Evolutionary conservation across 1,139 yeast genomes (phyloP).

Genomic region (Yamadazyma taylorii): DNA sequence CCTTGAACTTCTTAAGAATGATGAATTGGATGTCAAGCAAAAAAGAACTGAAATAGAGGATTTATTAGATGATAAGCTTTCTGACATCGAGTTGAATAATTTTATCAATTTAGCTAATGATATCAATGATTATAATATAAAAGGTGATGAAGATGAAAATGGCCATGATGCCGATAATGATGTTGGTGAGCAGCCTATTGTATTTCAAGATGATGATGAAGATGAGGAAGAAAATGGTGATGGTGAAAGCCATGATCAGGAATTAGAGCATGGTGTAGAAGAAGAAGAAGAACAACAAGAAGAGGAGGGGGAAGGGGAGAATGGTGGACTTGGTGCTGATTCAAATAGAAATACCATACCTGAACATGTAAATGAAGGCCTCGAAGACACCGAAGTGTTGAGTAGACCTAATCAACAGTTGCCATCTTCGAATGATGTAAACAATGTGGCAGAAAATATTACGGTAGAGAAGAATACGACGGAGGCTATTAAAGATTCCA

Average conservation of each 20-base stretch:
- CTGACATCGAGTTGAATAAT: slow-evolving; percentile 51
- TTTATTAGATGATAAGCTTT: slow-evolving; percentile 47
- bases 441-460: too few relatives aligned
- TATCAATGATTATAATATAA: slow-evolving; percentile 55
- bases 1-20: slow-evolving; percentile 58
- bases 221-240: slow-evolving; percentile 22
- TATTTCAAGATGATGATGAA: slow-evolving; percentile 31
- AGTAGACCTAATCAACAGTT: slow-evolving; percentile 13
- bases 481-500: too few relatives aligned
- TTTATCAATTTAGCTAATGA: slow-evolving; percentile 50
- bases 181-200: slow-evolving; percentile 21
- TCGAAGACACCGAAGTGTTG: slow-evolving; percentile 10
- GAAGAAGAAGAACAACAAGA: slow-evolving; percentile 21
- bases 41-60: slow-evolving; percentile 38
- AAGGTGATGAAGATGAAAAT: too few relatives aligned
- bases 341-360: too few relatives aligned
- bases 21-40: slow-evolving; percentile 21
- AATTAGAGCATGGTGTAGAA: slow-evolving; percentile 18
- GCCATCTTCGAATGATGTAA: too few relatives aligned
- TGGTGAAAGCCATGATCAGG: slow-evolving; percentile 13
- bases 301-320: slow-evolving; percentile 13
- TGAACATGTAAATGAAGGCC: slow-evolving; percentile 7
- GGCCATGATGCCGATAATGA: slow-evolving; percentile 28
- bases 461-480: too few relatives aligned
- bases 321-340: too few relatives aligned